Percentiles rank a stretch among this genome's conserved stretches.
Conservation (phyloP, 192 early-diverging fungal species). For the Allomyces arbusculus region DNA sequence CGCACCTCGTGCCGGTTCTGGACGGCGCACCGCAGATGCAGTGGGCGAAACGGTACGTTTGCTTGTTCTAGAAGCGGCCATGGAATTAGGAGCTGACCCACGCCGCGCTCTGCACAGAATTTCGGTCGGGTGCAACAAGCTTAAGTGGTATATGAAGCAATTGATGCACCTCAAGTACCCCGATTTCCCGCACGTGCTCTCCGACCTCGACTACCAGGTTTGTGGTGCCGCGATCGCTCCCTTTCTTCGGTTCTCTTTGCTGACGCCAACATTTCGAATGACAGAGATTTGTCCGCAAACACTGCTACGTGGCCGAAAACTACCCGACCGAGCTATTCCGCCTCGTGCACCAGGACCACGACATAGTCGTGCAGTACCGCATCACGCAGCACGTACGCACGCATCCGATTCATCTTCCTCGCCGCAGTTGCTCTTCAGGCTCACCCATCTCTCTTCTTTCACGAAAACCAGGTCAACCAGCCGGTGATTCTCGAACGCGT, state of each 20-base stretch:
- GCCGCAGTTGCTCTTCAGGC: neutral
- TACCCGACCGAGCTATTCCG: slow-evolving; percentile 46
- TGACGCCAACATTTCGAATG: neutral
- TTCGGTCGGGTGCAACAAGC: slow-evolving; percentile 51
- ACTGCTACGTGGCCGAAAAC: slow-evolving; percentile 50
- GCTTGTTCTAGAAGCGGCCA: neutral
- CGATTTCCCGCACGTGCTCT: slow-evolving; percentile 65
- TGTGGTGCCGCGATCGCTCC: neutral
- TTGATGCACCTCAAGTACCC: slow-evolving; percentile 81
- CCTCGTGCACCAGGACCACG: slow-evolving; percentile 31
- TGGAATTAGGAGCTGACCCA: neutral
- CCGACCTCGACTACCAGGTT: slow-evolving; percentile 48
- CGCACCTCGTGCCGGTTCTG: slow-evolving; percentile 56
- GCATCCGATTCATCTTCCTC: slow-evolving; percentile 44
- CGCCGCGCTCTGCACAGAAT: slow-evolving; percentile 13
- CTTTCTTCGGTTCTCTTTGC: slow-evolving; percentile 1
- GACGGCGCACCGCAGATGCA: slow-evolving; percentile 36
- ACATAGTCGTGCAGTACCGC: slow-evolving; percentile 37
- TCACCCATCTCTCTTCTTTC: slow-evolving; percentile 14
- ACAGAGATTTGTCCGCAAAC: slow-evolving; percentile 45
- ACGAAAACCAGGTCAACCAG: slow-evolving; percentile 35
- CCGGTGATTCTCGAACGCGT: neutral
- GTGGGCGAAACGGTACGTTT: slow-evolving; percentile 46
- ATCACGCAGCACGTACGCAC: slow-evolving; percentile 31
- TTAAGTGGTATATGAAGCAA: slow-evolving; percentile 64